These are phyloP conservation scores for Sabuloglossum arenarium DNA, from an alignment of 495 filamentous ascomycete genomes.

Conservation along the genomic window DNA sequence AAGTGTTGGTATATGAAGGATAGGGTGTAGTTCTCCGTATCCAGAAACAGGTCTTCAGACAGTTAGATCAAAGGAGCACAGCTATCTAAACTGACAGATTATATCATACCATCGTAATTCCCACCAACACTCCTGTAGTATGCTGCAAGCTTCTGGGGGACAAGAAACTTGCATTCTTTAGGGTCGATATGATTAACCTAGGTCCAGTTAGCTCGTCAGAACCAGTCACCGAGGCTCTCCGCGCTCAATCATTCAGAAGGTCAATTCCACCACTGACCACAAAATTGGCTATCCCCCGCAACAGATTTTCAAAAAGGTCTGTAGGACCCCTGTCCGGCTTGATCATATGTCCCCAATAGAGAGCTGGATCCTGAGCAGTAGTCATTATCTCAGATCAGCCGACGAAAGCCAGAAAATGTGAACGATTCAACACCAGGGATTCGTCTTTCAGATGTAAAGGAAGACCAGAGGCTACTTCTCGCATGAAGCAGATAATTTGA, in stretches of 20 bases:
- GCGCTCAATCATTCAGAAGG: neutral
- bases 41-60: conserved; percentile 42
- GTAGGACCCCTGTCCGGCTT: conserved; percentile 59
- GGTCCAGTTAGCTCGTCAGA: neutral
- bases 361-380: neutral
- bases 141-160: conserved; percentile 59
- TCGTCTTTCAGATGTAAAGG: neutral
- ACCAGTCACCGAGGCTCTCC: neutral
- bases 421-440: neutral
- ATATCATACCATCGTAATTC: conserved; percentile 50
- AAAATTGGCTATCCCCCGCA: conserved; percentile 55
- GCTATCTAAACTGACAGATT: conserved; percentile 8
- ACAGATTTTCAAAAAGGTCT: conserved; percentile 51
- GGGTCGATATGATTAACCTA: conserved; percentile 45
- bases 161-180: conserved; percentile 40
- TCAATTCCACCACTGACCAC: conserved; percentile 39
- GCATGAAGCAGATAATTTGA: neutral
- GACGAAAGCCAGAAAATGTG: neutral
- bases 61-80: neutral
- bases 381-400: neutral
- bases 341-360: conserved; percentile 73
- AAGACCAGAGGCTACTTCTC: neutral
- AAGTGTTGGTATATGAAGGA: conserved; percentile 84
- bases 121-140: conserved; percentile 84
- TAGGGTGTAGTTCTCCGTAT: conserved; percentile 49